Evolutionary conservation across 164 flowering plant genomes (phyloP).

Genomic region (Magnolia officinalis): DNA sequence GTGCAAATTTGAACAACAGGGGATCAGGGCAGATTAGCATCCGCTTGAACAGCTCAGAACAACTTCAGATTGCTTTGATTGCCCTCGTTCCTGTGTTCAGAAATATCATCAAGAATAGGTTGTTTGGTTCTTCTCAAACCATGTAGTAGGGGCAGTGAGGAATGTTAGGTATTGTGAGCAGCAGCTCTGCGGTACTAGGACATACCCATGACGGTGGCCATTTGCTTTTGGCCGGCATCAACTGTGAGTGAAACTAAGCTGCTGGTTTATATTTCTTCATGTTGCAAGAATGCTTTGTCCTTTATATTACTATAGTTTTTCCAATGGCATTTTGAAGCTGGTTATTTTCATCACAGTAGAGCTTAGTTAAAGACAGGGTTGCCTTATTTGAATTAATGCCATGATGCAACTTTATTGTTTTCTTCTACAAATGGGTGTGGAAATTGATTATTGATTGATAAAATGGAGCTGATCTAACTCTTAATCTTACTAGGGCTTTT

Average conservation of each 20-base stretch:
- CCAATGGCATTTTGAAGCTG: background rate
- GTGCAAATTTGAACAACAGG: constrained; percentile 78
- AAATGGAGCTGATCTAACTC: background rate
- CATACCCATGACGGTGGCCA: constrained; percentile 1
- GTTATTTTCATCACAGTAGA: background rate
- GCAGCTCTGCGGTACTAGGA: constrained; percentile 24
- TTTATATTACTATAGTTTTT: background rate
- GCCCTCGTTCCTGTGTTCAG: constrained; percentile 65
- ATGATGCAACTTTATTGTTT: background rate
- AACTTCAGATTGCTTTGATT: constrained; percentile 74
- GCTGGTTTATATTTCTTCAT: constrained; percentile 13
- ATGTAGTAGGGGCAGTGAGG: constrained; percentile 44
- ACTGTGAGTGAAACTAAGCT: constrained; percentile 21
- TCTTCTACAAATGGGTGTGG: background rate
- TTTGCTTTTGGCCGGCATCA: background rate
- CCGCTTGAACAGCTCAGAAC: constrained; percentile 84
- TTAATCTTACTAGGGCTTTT: background rate
- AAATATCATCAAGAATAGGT: constrained; percentile 31
- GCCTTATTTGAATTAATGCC: background rate
- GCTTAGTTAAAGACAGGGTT: background rate
- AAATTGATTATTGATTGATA: background rate
- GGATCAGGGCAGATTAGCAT: constrained; percentile 86
- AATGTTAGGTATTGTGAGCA: constrained; percentile 16
- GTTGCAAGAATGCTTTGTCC: background rate
- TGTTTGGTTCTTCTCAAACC: constrained; percentile 35